These are phyloP conservation scores for Backusella parvicylindrica DNA, from an alignment of 192 early-diverging fungal species.

Conservation along the genomic window DNA sequence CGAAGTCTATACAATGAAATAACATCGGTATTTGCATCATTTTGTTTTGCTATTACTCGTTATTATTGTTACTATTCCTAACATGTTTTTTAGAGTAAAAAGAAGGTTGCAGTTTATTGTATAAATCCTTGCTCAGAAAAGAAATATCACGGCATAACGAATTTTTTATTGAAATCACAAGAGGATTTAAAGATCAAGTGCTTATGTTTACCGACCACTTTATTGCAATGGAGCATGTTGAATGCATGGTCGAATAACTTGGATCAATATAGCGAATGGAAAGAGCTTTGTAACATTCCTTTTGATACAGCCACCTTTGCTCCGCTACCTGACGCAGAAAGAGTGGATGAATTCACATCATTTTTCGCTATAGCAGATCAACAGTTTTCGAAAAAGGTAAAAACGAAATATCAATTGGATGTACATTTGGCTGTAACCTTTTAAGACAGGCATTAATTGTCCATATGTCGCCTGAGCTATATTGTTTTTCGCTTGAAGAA, in stretches of 20 bases:
- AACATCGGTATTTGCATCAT: background rate
- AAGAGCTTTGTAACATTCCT: background rate
- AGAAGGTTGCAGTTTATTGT: background rate
- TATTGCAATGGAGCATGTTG: background rate
- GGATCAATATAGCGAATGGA: background rate
- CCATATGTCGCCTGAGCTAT: background rate
- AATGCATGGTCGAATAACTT: background rate
- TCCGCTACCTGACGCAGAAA: background rate
- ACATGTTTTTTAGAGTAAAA: background rate
- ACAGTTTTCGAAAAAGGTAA: background rate
- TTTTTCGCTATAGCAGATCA: background rate
- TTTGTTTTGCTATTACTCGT: background rate
- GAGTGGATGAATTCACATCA: background rate
- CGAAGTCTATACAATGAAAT: background rate
- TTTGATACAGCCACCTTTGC: background rate
- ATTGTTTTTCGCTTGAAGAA: background rate
- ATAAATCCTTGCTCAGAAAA: background rate
- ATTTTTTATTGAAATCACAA: background rate
- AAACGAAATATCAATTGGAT: background rate
- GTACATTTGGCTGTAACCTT: background rate
- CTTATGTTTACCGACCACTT: background rate
- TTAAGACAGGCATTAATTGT: background rate
- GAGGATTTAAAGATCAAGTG: background rate
- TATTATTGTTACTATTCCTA: background rate
- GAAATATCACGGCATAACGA: background rate